Evolutionary conservation across 2,329 filamentous ascomycete genomes (phyloP), one percentile per base, ranked within the genome.

Genomic region (Fusarium anguioides): DNA sequence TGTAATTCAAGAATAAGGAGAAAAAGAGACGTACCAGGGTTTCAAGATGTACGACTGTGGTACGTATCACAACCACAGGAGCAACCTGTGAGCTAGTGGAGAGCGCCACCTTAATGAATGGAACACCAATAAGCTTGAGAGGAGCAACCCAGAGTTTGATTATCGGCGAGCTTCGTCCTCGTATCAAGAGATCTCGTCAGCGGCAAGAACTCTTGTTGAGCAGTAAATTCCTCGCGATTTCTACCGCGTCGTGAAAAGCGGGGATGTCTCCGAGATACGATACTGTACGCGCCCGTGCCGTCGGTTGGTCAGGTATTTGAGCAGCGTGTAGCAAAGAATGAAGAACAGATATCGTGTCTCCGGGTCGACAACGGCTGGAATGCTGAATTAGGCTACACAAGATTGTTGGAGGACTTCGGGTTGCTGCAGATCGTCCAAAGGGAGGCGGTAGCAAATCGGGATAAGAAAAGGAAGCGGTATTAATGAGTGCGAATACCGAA

Each of bases 91-190:
- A 49, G 42, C 53, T 60, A 66, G 27, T 29, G 62, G 54, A 49
- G 24, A 27, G 61, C 62, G 63, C 71, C 71, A 73, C 71, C 50
- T 65, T 50, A 71, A 66, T 74, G 58, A 66, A 64, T 50, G 26
- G 49, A 47, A 54, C 61, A 58, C 68, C 61, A 69, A 71, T 71
- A 56, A 67, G 52, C 40, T 60, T 45, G 39, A 49, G 48, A 59
- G 54, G 31, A 64, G 36, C 37, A 52, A 37, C 40, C 55, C 41
- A 60, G 59, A 70, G 62, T 62, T 69, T 64, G 60, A 70, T 72
- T 71, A 52, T 56, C 54, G 52, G 61, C 52, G 48, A 55, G 48
- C 53, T 44, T 66, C 56, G 66, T 63, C 42, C 41, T 59, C 51
- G 69, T 68, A 60, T 58, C 48, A 64, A 61, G 40, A 44, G 50